Evolutionary conservation across 495 filamentous ascomycete genomes (phyloP), one percentile per base, ranked within the genome.

Genomic region (Polyplosphaeria fusca): DNA sequence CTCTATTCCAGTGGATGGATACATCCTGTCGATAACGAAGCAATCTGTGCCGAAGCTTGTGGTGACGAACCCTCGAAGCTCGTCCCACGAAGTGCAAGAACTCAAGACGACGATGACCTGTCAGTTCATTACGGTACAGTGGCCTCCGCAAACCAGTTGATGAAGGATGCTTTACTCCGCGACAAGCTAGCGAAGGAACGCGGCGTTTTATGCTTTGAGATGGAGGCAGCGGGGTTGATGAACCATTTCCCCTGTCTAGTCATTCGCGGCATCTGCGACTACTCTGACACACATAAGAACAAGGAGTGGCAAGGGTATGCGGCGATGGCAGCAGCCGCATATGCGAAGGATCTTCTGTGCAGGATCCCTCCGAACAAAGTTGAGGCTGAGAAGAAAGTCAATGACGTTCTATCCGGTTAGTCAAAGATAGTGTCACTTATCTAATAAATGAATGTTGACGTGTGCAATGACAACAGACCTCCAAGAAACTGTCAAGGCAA

Each of bases 191-290:
- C 43, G 24, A 26, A 11, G 0, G 52, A 65, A 38, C 32, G 56
- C 14, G 60, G 47, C 13, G 52, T 65, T 2, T 47, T 65, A 13
- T 65, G 58, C 25, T 65, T 65, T 43, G 62, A 65, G 37, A 65
- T 65, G 58, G 61, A 65, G 37, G 57, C 57, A 3, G 60, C 60
- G n/a, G 60, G 60, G 2, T 42, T 55, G 27, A 60, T 60, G 48
- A 38, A 55, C 25, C 43, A 28, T 20, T 51, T 60, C 42, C 50
- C 54, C 0, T 60, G 61, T 27, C 57, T 64, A 1, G 57, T 55
- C 12, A 61, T 64, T 27, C 61, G 61, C 22, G 61, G 61, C 5
- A 64, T 60, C 42, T 64, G 61, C 57, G 61, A 64, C 51, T 64
- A 64, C 37, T 25, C 54, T 5, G 61, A 64, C 28, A 60, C 61